Percentiles rank a stretch among this genome's conserved stretches.
These are phyloP conservation scores for Lepidium africanum DNA, from an alignment of 345 rosid genomes.

Conservation along the genomic window DNA sequence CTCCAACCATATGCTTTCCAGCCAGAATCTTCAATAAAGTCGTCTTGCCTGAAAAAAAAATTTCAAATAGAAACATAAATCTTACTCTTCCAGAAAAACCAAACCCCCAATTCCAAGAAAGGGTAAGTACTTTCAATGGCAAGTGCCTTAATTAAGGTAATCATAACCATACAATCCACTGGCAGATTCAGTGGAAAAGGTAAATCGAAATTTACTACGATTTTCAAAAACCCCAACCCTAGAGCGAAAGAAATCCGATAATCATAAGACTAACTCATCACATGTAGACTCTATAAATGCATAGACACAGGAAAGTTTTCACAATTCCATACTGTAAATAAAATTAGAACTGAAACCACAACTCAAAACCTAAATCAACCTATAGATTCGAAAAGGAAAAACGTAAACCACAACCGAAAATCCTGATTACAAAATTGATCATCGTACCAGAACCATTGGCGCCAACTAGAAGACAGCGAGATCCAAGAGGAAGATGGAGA, in stretches of 20 bases:
- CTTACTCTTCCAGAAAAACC: not conserved
- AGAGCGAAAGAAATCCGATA: not conserved
- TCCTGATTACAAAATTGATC: not conserved
- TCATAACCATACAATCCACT: not conserved
- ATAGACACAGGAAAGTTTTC: not conserved
- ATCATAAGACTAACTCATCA: not conserved
- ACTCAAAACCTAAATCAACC: not conserved
- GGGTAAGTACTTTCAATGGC: not conserved
- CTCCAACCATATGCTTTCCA: conserved; percentile 97
- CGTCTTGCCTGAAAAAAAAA: conserved; percentile 55
- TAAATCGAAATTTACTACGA: not conserved
- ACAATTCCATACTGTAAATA: not conserved
- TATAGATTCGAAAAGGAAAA: not conserved
- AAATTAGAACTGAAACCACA: not conserved
- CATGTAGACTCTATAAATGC: not conserved
- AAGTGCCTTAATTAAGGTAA: not conserved
- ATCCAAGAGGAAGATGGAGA: conserved; percentile 57
- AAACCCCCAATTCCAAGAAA: not conserved
- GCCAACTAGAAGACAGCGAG: conserved; percentile 90
- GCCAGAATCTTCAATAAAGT: conserved; percentile 78
- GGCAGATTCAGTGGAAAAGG: not conserved
- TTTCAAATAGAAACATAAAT: not conserved
- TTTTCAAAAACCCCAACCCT: not conserved
- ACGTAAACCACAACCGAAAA: not conserved
- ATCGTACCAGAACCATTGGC: conserved; percentile 86